Percentiles rank a stretch among this genome's conserved stretches.
Evolutionary conservation across 225 moss, liverwort and hornwort species (phyloP).

Genomic region (Pseudisothecium myosuroides): DNA sequence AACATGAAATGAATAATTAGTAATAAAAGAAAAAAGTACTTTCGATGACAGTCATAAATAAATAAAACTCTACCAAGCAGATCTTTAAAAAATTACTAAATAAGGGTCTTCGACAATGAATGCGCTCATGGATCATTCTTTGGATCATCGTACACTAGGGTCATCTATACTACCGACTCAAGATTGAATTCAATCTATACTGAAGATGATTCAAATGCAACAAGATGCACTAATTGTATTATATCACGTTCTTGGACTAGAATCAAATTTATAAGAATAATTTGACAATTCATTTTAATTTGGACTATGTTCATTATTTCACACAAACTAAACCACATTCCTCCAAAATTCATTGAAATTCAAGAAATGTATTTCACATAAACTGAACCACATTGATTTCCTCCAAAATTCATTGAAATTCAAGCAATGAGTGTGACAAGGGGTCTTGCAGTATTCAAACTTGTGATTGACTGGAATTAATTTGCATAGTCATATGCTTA

Average conservation of each 20-base stretch:
- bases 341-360: background rate
- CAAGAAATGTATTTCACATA: too few relatives aligned
- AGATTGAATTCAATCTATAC: background rate
- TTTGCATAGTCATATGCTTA: background rate
- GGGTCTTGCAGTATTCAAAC: background rate
- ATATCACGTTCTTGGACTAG: too few relatives aligned
- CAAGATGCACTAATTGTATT: background rate
- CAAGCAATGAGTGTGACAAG: background rate
- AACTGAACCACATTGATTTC: background rate
- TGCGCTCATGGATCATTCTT: background rate
- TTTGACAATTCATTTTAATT: background rate
- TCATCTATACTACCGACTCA: background rate
- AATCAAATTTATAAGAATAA: background rate
- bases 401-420: background rate
- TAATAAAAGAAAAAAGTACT: too few relatives aligned
- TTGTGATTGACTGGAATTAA: fast-evolving
- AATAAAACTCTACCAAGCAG: background rate
- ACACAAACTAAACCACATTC: background rate
- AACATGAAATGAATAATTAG: background rate
- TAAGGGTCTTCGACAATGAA: background rate
- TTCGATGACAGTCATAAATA: background rate
- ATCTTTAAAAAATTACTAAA: too few relatives aligned
- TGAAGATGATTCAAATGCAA: background rate
- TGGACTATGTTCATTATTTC: background rate
- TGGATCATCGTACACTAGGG: background rate